Conservation (phyloP, 2,329 filamentous ascomycete genomes). For the Botrytis paeoniae region DNA sequence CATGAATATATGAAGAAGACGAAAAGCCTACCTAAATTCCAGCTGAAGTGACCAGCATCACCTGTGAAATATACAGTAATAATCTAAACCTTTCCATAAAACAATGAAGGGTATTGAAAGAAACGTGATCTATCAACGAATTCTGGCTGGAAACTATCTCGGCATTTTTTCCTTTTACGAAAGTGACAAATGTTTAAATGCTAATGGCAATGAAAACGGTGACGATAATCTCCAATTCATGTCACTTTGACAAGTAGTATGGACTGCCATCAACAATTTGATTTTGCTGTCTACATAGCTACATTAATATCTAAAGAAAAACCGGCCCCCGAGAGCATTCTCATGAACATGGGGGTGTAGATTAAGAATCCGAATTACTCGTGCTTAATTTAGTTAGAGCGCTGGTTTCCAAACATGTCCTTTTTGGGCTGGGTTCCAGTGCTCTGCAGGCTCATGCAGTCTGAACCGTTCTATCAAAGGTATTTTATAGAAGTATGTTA, state of each 20-base stretch:
- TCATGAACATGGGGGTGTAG: too few species aligned
- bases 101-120: too few species aligned
- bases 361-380: not conserved
- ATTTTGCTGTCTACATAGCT: not conserved
- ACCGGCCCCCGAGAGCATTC: not conserved
- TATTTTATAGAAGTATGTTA: not conserved
- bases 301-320: not conserved
- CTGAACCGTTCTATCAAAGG: too few species aligned
- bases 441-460: too few species aligned
- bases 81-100: too few species aligned
- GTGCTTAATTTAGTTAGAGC: rapidly evolving
- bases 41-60: too few species aligned
- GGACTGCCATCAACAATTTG: rapidly evolving
- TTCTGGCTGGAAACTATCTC: not conserved
- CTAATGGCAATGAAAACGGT: not conserved
- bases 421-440: too few species aligned
- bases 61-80: too few species aligned
- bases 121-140: rapidly evolving
- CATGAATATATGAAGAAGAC: too few species aligned
- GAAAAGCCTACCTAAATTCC: too few species aligned
- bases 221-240: not conserved
- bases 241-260: rapidly evolving
- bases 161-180: not conserved
- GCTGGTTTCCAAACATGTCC: too few species aligned
- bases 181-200: too few species aligned